These are phyloP conservation scores for Diaporthe citriasiana DNA, from an alignment of 2,329 filamentous ascomycete species.

Conservation along the genomic window DNA sequence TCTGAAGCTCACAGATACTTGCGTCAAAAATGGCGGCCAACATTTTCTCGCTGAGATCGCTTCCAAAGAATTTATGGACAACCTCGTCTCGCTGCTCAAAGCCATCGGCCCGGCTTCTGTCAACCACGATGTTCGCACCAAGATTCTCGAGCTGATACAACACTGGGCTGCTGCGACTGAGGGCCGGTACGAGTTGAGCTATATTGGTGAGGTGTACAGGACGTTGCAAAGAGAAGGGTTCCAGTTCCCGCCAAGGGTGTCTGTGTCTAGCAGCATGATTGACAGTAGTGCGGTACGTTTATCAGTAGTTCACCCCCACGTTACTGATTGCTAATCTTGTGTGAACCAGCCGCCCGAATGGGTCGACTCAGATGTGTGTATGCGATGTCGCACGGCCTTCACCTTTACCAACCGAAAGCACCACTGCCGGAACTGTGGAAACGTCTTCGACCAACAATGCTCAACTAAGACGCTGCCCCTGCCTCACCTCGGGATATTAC, in stretches of 20 bases:
- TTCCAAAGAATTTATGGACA: slow-evolving; percentile 98
- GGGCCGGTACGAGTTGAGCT: slow-evolving; percentile 83
- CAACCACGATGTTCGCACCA: slow-evolving; percentile 87
- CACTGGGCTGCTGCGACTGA: slow-evolving; percentile 93
- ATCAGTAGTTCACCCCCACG: neutral
- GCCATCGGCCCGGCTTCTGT: slow-evolving; percentile 80
- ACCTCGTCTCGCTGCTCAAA: slow-evolving; percentile 89
- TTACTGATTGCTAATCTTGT: slow-evolving; percentile 26
- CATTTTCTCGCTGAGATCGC: slow-evolving; percentile 97
- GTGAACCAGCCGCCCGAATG: slow-evolving; percentile 88
- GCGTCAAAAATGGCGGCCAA: slow-evolving; percentile 96
- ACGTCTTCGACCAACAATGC: slow-evolving; percentile 96
- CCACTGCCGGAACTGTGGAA: slow-evolving; percentile 97
- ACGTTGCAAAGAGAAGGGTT: slow-evolving; percentile 87
- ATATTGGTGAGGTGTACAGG: slow-evolving; percentile 90
- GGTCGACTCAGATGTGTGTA: slow-evolving; percentile 97
- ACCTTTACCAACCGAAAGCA: slow-evolving; percentile 99
- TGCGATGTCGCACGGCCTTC: slow-evolving; percentile 95
- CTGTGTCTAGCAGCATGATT: slow-evolving; percentile 96
- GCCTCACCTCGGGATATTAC: slow-evolving; percentile 91
- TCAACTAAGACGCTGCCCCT: slow-evolving; percentile 90
- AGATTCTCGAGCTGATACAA: slow-evolving; percentile 94
- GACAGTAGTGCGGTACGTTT: slow-evolving; percentile 87
- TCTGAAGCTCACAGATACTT: slow-evolving; percentile 89
- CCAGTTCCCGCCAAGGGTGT: slow-evolving; percentile 87